Conservation (phyloP, 768 basidiomycete genomes). For the Pulveroboletus sp. region DNA sequence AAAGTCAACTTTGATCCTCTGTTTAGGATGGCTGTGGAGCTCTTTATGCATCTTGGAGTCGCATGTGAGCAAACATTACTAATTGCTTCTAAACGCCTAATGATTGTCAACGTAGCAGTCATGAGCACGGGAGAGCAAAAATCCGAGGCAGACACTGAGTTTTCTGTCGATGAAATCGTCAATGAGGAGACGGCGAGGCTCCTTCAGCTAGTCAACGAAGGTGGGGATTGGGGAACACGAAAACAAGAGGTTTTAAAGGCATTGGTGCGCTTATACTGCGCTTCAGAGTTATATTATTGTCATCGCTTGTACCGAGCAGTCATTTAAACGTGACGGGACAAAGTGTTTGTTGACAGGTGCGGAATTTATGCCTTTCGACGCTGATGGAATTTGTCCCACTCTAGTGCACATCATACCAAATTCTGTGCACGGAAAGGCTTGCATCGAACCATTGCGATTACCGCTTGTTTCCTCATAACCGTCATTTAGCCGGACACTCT, state of each 20-base stretch:
- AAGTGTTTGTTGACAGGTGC: not conserved
- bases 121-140: not conserved
- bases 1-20: not conserved
- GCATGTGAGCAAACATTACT: not conserved
- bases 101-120: not conserved
- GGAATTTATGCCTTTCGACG: not conserved
- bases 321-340: no score
- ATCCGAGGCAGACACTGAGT: not conserved
- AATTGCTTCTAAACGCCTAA: not conserved
- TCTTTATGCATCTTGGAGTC: slow-evolving; percentile 3
- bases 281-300: not conserved
- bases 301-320: not conserved
- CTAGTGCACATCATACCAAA: not conserved
- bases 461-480: not conserved
- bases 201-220: not conserved
- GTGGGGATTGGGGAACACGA: not conserved
- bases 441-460: not conserved
- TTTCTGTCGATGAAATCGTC: not conserved
- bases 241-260: not conserved
- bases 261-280: slow-evolving; percentile 1
- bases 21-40: not conserved
- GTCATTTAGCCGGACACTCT: not conserved
- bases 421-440: not conserved
- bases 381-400: not conserved
- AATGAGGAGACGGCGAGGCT: not conserved